Percentiles rank a stretch among this genome's conserved stretches.
Conservation (phyloP, 2,329 filamentous ascomycete genomes). For the Anisogramma anomala region DNA sequence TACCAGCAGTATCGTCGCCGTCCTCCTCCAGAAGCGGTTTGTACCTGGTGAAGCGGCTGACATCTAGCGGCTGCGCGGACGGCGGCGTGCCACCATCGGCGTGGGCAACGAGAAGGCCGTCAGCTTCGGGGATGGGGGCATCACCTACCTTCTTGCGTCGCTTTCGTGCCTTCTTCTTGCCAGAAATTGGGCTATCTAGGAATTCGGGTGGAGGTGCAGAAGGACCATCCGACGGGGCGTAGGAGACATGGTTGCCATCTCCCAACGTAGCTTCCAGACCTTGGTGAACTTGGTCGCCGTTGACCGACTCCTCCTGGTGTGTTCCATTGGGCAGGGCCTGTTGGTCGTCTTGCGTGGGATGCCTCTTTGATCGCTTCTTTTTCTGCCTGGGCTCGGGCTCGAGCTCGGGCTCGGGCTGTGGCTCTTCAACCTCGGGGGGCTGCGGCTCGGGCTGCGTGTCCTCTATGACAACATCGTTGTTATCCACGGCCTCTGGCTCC, state of each 20-base stretch:
- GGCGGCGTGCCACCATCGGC: constrained; percentile 4
- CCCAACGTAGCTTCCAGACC: neutral
- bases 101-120: neutral
- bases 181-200: neutral
- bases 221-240: neutral
- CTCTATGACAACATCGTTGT: neutral
- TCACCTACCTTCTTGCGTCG: neutral
- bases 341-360: neutral
- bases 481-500: neutral
- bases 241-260: no score
- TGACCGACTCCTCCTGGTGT: neutral
- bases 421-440: neutral
- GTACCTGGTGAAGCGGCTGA: neutral
- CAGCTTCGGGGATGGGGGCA: neutral
- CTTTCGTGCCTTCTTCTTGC: constrained; percentile 3
- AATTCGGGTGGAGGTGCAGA: neutral
- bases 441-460: neutral
- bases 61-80: constrained; percentile 1
- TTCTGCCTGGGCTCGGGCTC: neutral
- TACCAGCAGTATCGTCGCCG: neutral
- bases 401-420: neutral
- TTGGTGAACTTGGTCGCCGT: neutral
- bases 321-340: neutral
- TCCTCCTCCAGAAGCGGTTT: neutral
- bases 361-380: neutral